Evolutionary conservation across 352 stramenopile species (phyloP).

Genomic region (Aphanomyces cochlioides): DNA sequence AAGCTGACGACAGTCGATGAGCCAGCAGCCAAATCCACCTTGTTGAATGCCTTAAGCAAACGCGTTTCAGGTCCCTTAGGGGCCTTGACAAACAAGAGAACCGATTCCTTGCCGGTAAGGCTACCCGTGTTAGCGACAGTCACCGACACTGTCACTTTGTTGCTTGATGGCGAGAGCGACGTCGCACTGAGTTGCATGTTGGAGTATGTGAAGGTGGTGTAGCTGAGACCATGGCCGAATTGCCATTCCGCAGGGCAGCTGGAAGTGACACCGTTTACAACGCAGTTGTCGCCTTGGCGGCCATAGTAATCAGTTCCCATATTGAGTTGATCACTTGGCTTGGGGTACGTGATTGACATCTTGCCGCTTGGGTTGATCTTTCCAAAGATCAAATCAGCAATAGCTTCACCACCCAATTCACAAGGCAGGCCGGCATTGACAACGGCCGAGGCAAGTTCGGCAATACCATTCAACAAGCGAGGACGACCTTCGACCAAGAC

Average conservation of each 20-base stretch:
- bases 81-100: slow-evolving; percentile 68
- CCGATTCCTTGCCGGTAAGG: slow-evolving; percentile 58
- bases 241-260: slow-evolving; percentile 48
- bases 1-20: slow-evolving; percentile 41
- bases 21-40: slow-evolving; percentile 54
- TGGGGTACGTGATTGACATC: slow-evolving; percentile 79
- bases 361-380: slow-evolving; percentile 71
- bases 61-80: slow-evolving; percentile 73
- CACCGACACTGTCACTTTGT: slow-evolving; percentile 33
- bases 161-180: slow-evolving; percentile 32
- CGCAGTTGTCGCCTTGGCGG: slow-evolving; percentile 13
- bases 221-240: slow-evolving; percentile 70
- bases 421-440: slow-evolving; percentile 74
- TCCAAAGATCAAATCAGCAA: slow-evolving; percentile 77
- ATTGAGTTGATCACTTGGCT: slow-evolving; percentile 38
- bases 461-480: slow-evolving; percentile 58
- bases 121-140: slow-evolving; percentile 49
- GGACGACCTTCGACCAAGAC: slow-evolving; percentile 73
- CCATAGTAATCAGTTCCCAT: slow-evolving; percentile 24
- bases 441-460: slow-evolving; percentile 59
- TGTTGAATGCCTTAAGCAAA: slow-evolving; percentile 71
- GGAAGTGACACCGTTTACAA: not conserved
- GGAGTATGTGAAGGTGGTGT: slow-evolving; percentile 59
- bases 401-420: slow-evolving; percentile 68
- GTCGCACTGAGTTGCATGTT: slow-evolving; percentile 39